Evolutionary conservation across 139 green algal species (phyloP), one percentile per base, ranked within the genome.

Genomic region (Ostreobium quekettii): DNA sequence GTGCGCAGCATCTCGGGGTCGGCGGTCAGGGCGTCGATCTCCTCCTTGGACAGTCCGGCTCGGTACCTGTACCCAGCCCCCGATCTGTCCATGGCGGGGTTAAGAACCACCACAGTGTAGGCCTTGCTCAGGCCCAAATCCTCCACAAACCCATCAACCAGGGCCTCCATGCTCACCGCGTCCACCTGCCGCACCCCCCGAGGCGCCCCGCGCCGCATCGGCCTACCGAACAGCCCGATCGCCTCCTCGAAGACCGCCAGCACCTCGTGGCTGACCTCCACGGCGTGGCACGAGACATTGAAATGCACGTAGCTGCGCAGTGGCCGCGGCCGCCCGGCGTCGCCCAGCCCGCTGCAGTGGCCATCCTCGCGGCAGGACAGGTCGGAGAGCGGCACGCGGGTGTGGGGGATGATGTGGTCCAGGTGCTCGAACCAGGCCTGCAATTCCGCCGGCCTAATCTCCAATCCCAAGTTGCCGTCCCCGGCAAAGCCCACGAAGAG

Each of bases 391-490:
- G 86, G 80, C 8, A 90, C 71, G 11, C 82, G 60, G 5, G 71
- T 85, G 67, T 91, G 85, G 28, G 86, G 83, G 39, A 89, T 32
- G 29, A 90, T 48, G 47, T 89, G 84, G 75, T 92, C 84, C 42
- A 90, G 57, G 26, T 82, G 78, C 30, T 67, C 49, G 28, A 92
- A 89, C 86, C 86, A 92, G 0, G 71, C 32, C 36, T 76, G 35
- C 26, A 90, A 38, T 58, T 86, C 73, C 8, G 47, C 31, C 8
- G 61, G 30, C 0, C n/a, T 60, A 5, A 86, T 39, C 47, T 76
- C 65, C 1, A 89, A 58, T 15, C 33, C 63, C 0, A 70, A 53
- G 57, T 86, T 78, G 26, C 79, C 79, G 26, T 81, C 74, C 2
- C 67, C 70, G 24, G 71, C 33, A 42, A 92, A 92, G 1, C 85